Percentiles rank a stretch among this genome's conserved stretches.
These are phyloP conservation scores for Nemania sp. DNA, from an alignment of 2,329 filamentous ascomycete genomes.

Conservation along the genomic window DNA sequence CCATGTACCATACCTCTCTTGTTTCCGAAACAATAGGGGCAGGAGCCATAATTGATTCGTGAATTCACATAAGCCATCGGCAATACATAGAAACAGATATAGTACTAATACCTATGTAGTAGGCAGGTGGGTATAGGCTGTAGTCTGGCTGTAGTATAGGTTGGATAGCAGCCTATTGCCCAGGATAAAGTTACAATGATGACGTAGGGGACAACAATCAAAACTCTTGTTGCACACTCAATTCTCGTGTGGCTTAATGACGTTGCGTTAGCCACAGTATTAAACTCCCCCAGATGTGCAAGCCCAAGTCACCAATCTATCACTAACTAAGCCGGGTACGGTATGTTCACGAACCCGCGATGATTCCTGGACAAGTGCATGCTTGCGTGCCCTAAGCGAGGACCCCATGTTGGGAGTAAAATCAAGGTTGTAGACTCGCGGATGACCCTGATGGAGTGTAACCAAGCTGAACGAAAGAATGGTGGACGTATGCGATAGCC, in stretches of 20 bases:
- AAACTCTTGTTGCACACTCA: constrained; percentile 10
- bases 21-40: neutral
- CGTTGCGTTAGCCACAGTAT: constrained; percentile 30
- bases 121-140: neutral
- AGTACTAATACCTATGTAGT: neutral
- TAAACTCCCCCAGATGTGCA: constrained; percentile 8
- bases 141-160: neutral
- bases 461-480: neutral
- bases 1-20: too few species aligned
- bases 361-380: neutral
- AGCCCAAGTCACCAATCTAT: constrained; percentile 5
- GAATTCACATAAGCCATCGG: neutral
- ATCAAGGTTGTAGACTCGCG: constrained; percentile 1
- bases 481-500: neutral
- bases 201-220: constrained; percentile 23
- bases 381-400: neutral
- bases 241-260: constrained; percentile 32
- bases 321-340: neutral
- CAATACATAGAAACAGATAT: too few species aligned
- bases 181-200: constrained; percentile 25
- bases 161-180: constrained; percentile 1
- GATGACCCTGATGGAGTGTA: neutral
- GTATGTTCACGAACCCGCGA: constrained; percentile 9
- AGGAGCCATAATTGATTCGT: neutral
- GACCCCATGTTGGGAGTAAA: neutral